These are phyloP conservation scores for Lichtheimia corymbifera DNA, from an alignment of 371 early-diverging fungal genomes.

Conservation along the genomic window DNA sequence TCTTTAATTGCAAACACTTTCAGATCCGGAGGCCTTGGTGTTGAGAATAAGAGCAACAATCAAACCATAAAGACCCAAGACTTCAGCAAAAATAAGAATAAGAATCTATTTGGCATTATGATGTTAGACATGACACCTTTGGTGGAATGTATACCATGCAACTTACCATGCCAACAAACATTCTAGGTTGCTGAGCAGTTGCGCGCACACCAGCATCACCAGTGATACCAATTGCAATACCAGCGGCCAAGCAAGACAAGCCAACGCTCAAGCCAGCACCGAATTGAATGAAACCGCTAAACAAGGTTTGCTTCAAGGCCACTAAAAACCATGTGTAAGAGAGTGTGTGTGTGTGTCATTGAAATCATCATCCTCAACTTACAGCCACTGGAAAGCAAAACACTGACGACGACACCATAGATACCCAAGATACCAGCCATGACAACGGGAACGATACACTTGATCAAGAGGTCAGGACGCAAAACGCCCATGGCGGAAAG, in stretches of 20 bases:
- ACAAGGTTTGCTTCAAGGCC: slow-evolving; percentile 54
- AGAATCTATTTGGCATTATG: slow-evolving; percentile 50
- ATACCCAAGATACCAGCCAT: slow-evolving; percentile 99
- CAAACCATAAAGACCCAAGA: slow-evolving; percentile 91
- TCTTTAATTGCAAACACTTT: slow-evolving; percentile 39
- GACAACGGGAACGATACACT: slow-evolving; percentile 90
- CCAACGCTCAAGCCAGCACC: slow-evolving; percentile 95
- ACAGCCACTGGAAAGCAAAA: slow-evolving; percentile 86
- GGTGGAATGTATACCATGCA: no score
- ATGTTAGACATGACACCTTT: not conserved
- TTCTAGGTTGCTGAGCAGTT: slow-evolving; percentile 89
- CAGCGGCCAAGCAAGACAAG: slow-evolving; percentile 91
- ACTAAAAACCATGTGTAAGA: slow-evolving; percentile 31
- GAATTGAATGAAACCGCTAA: slow-evolving; percentile 88
- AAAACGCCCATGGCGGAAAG: slow-evolving; percentile 95
- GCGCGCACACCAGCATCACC: slow-evolving; percentile 96
- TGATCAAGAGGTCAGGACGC: slow-evolving; percentile 93
- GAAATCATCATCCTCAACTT: slow-evolving; percentile 35
- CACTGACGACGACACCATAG: slow-evolving; percentile 93
- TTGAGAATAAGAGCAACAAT: slow-evolving; percentile 96
- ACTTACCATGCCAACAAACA: slow-evolving; percentile 90
- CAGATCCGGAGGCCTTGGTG: slow-evolving; percentile 71
- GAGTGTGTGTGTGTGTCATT: no score
- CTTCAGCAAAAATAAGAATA: slow-evolving; percentile 99
- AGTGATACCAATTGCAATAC: slow-evolving; percentile 96